These are phyloP conservation scores for Boletales sp. DNA, from an alignment of 768 basidiomycete species.

Conservation along the genomic window DNA sequence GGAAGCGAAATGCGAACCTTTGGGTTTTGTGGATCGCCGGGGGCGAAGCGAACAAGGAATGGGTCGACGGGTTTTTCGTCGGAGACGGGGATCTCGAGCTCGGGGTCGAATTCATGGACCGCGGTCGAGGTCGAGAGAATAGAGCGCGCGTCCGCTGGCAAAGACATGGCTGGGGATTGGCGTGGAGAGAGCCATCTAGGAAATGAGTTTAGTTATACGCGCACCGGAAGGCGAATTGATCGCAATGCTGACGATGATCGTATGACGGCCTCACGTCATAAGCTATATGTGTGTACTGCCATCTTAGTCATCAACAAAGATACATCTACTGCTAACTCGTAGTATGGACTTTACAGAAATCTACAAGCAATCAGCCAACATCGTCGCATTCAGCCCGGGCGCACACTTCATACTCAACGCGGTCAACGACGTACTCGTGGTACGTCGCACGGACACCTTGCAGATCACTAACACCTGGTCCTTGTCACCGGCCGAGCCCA, in stretches of 20 bases:
- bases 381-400: conserved; percentile 82
- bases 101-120: conserved; percentile 13
- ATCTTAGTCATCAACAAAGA: no score
- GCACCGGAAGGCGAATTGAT: neutral
- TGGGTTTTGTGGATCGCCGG: conserved; percentile 44
- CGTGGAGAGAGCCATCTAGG: no score
- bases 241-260: conserved; percentile 14
- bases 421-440: conserved; percentile 71
- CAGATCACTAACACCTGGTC: conserved; percentile 81
- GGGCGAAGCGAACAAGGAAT: conserved; percentile 29
- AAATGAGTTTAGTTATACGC: conserved; percentile 6
- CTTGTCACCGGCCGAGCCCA: conserved; percentile 47
- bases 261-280: conserved; percentile 4
- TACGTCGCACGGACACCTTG: conserved; percentile 81
- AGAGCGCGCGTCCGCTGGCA: conserved; percentile 13
- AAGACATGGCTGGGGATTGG: conserved; percentile 4
- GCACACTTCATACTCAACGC: conserved; percentile 84
- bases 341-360: conserved; percentile 85
- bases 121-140: conserved; percentile 9
- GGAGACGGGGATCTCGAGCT: conserved; percentile 4
- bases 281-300: no score
- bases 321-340: no score
- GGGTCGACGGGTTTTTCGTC: conserved; percentile 24
- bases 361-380: conserved; percentile 67
- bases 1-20: conserved; percentile 30